These are phyloP conservation scores for Licmophora abbreviata DNA, from an alignment of 108 stramenopile species.

Conservation along the genomic window DNA sequence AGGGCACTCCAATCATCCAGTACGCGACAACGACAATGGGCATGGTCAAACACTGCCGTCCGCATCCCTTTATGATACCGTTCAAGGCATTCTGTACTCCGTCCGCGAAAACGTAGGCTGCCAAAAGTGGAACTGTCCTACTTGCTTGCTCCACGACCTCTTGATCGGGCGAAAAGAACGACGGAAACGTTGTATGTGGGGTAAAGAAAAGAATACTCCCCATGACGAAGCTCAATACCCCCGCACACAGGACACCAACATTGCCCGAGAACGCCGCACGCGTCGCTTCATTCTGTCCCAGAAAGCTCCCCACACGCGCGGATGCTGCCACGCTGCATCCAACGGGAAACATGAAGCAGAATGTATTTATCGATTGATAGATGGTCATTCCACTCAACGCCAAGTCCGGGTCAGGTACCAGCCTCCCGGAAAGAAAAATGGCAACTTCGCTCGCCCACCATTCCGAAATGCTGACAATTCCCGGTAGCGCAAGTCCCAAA, in stretches of 20 bases:
- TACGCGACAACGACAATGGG: conserved; percentile 56
- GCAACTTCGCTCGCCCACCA: conserved; percentile 63
- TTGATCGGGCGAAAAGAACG: conserved; percentile 35
- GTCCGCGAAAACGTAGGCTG: conserved; percentile 57
- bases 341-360: conserved; percentile 56
- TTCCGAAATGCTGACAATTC: conserved; percentile 52
- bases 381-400: conserved; percentile 54
- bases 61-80: conserved; percentile 57
- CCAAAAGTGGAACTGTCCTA: conserved; percentile 38
- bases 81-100: conserved; percentile 56
- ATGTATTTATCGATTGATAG: conserved; percentile 57
- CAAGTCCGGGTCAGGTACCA: conserved; percentile 33
- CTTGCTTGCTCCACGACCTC: conserved; percentile 33
- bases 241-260: conserved; percentile 25
- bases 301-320: conserved; percentile 37
- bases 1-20: conserved; percentile 53
- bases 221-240: conserved; percentile 16
- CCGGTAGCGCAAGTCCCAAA: conserved; percentile 50
- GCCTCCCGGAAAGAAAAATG: conserved; percentile 49
- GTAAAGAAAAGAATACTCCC: conserved; percentile 27
- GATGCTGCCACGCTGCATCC: conserved; percentile 34
- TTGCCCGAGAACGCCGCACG: conserved; percentile 25
- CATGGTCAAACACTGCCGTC: conserved; percentile 34
- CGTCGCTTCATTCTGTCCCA: conserved; percentile 21
- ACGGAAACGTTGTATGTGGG: conserved; percentile 43